Base-by-base conservation (phyloP, 441 rosid genomes). In the Gossypium trilobum region DNA sequence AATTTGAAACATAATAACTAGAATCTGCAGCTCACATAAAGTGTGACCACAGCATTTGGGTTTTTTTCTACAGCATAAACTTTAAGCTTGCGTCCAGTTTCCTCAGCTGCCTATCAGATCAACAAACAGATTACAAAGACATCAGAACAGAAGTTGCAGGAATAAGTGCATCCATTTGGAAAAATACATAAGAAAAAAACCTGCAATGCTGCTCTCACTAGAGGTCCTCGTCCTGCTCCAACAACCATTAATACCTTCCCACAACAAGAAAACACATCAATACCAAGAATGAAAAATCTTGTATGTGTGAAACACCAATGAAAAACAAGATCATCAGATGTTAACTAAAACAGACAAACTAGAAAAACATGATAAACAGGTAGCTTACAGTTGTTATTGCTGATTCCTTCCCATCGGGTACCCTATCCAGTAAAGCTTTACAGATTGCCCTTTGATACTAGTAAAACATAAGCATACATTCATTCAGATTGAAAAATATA, bases 161-260 rank as follows among this genome's bases (percentile, higher is more conserved):
- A 73, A 54, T 33, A 39, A 58, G 39, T 52, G 39, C 8, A 44
- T 36, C 19, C 42, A 69, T 46, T 44, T 33, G 23, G 60, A 19
- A 62, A 44, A 83, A 75, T 62, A 72, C 27, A 82, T 70, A 63
- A 63, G 60, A 73, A 77, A 13, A 23, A 39, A 82, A 93, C 99
- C 99, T 87, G 97, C 86, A 95, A 78, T 4, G 99, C 87, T 78
- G 98, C 98, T 88, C 97, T 88, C 59, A 95, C 99, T 81, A 95
- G 95, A 73, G 99, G 98, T 68, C 98, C 98, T 65, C 98, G 90
- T 74, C 98, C 99, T 50, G 98, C 99, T 85, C 99, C 99, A 29
- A 95, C 99, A 78, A 95, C 99, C 98, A 93, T 95, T 85, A 95
- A 86, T 25, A 95, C 96, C 99, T 91, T 71, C 51, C 59, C 66